Conservation (phyloP, 805 yeast genomes). For the Candida easanensis region DNA sequence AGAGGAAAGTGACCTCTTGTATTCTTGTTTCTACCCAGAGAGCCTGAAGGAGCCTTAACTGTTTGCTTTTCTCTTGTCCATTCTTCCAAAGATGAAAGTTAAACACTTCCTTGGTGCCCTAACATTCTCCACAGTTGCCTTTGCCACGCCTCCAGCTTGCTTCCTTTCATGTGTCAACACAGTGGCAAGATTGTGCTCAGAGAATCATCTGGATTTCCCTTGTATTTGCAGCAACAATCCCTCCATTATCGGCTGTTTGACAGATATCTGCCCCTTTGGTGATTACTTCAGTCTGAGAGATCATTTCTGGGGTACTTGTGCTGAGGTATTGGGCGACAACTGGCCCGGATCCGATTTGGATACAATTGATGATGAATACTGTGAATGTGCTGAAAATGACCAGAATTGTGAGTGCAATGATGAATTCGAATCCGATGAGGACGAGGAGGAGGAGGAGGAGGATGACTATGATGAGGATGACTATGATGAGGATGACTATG, state of each 20-base stretch:
- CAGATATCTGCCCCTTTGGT: slow-evolving; percentile 44
- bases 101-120: background rate
- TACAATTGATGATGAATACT: slow-evolving; percentile 5
- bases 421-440: background rate
- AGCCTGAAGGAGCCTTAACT: no score
- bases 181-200: slow-evolving; percentile 35
- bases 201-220: slow-evolving; percentile 33
- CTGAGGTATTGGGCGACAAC: slow-evolving; percentile 20
- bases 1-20: no score
- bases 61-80: no score
- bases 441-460: slow-evolving; percentile 11
- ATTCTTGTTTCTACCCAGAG: no score
- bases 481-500: slow-evolving; percentile 1
- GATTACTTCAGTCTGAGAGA: slow-evolving; percentile 42
- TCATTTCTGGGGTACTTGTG: slow-evolving; percentile 47
- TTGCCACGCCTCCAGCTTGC: slow-evolving; percentile 51
- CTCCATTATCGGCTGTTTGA: slow-evolving; percentile 41
- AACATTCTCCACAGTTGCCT: background rate
- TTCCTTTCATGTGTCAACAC: slow-evolving; percentile 41
- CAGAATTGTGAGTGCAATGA: slow-evolving; percentile 6
- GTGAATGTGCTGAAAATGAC: slow-evolving; percentile 7
- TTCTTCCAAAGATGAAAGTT: background rate
- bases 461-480: slow-evolving; percentile 2
- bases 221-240: slow-evolving; percentile 40
- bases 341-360: slow-evolving; percentile 6